Conservation (phyloP, 2,329 filamentous ascomycete species). For the Fusarium brachygibbosum region DNA sequence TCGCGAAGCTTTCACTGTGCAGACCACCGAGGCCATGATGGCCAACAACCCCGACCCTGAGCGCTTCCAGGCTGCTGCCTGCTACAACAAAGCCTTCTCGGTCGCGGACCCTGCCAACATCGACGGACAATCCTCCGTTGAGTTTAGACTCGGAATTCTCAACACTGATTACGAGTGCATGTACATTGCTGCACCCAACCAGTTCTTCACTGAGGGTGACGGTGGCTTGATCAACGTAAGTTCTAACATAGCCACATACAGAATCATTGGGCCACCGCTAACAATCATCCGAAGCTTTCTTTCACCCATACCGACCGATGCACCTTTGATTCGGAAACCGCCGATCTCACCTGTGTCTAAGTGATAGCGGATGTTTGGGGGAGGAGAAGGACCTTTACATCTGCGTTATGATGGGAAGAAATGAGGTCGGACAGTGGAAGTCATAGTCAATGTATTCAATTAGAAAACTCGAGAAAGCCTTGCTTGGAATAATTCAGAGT, state of each 20-base stretch:
- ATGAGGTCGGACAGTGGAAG: not conserved
- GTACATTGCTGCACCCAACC: slow-evolving; percentile 22
- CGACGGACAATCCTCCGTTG: slow-evolving; percentile 14
- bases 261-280: fast-evolving
- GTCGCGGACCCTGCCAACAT: slow-evolving; percentile 22
- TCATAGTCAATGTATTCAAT: not conserved
- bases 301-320: slow-evolving; percentile 18
- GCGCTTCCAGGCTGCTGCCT: slow-evolving; percentile 11
- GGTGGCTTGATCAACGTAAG: slow-evolving; percentile 24
- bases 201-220: slow-evolving; percentile 14
- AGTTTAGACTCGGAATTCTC: slow-evolving; percentile 5
- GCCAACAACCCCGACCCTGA: slow-evolving; percentile 5
- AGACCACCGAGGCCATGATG: slow-evolving; percentile 16
- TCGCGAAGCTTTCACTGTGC: slow-evolving; percentile 7
- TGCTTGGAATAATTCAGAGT: not conserved
- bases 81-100: slow-evolving; percentile 9
- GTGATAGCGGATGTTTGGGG: not conserved
- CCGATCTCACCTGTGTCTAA: slow-evolving; percentile 21
- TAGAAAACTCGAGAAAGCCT: not conserved
- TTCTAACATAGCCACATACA: fast-evolving
- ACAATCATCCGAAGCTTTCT: not conserved
- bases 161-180: slow-evolving; percentile 28
- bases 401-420: not conserved
- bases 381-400: not conserved
- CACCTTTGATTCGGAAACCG: slow-evolving; percentile 9